A percentile compares a stretch with the other conserved stretches of the same genome.
phyloP scores from a whole-genome alignment of 495 filamentous ascomycete genomes.

The Penicillium verhagenii region DNA sequence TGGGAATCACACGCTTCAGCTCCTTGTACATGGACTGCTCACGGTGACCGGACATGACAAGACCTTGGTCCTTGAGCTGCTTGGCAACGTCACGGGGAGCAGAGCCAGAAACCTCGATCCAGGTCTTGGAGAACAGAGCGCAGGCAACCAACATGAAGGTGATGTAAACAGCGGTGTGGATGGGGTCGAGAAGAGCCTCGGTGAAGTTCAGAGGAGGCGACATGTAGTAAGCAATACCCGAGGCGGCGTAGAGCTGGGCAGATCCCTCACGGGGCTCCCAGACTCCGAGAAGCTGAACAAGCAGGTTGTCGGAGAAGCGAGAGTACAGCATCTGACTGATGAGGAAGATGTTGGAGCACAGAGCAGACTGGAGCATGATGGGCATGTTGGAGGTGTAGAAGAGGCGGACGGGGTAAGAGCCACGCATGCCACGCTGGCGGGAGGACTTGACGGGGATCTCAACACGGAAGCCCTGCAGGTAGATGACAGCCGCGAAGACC shows the following conservation, averaged over 20 bases:
- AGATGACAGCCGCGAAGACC: conserved; percentile 97
- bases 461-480: conserved; percentile 99
- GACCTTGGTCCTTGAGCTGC: conserved; percentile 98
- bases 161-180: conserved; percentile 95
- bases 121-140: conserved; percentile 99
- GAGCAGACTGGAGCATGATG: conserved; percentile 98
- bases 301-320: conserved; percentile 96
- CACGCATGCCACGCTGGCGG: conserved; percentile 97
- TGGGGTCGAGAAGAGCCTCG: conserved; percentile 91
- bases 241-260: conserved; percentile 87
- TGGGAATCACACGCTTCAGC: conserved; percentile 97
- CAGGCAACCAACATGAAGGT: conserved; percentile 96
- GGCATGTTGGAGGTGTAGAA: conserved; percentile 77
- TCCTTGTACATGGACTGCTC: conserved; percentile 99
- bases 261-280: conserved; percentile 98
- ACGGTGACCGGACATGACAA: conserved; percentile 99
- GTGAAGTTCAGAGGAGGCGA: conserved; percentile 96
- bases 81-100: conserved; percentile 98
- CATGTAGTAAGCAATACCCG: conserved; percentile 99
- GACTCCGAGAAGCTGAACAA: conserved; percentile 93
- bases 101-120: conserved; percentile 99
- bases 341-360: conserved; percentile 98
- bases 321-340: conserved; percentile 99
- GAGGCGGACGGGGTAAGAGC: conserved; percentile 68
- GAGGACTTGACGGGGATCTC: conserved; percentile 99